phyloP scores from a whole-genome alignment of 306 rosid species.

The Cucumis hystrix region DNA sequence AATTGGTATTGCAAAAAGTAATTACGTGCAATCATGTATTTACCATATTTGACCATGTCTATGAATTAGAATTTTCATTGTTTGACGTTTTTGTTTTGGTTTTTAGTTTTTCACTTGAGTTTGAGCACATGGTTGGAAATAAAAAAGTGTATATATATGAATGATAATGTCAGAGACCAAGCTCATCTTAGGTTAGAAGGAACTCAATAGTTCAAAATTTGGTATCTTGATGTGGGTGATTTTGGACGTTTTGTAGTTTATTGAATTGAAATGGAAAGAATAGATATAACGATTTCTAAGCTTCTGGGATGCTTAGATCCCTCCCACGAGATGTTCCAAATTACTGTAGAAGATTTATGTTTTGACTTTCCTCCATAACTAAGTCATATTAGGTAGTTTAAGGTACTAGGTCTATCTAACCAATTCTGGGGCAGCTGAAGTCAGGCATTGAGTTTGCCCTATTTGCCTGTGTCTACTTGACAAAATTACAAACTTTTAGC shows the following conservation, averaged over 20 bases:
- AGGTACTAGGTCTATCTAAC: neutral
- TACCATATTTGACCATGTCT: neutral
- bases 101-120: conserved; percentile 1
- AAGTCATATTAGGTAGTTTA: neutral
- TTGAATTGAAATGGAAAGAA: neutral
- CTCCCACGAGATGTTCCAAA: neutral
- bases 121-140: neutral
- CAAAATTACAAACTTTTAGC: neutral
- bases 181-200: neutral
- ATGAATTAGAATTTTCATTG: neutral
- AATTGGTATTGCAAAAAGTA: neutral
- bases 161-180: neutral
- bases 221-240: neutral
- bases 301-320: neutral
- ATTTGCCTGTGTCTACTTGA: neutral
- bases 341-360: neutral
- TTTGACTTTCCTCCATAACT: neutral
- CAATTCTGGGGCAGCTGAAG: neutral
- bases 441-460: neutral
- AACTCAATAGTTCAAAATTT: neutral
- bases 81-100: neutral
- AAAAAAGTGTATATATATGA: neutral
- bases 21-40: neutral
- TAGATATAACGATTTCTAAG: neutral
- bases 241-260: neutral